Conservation (phyloP, 2,329 filamentous ascomycete genomes). For the Colletotrichum noveboracense region DNA sequence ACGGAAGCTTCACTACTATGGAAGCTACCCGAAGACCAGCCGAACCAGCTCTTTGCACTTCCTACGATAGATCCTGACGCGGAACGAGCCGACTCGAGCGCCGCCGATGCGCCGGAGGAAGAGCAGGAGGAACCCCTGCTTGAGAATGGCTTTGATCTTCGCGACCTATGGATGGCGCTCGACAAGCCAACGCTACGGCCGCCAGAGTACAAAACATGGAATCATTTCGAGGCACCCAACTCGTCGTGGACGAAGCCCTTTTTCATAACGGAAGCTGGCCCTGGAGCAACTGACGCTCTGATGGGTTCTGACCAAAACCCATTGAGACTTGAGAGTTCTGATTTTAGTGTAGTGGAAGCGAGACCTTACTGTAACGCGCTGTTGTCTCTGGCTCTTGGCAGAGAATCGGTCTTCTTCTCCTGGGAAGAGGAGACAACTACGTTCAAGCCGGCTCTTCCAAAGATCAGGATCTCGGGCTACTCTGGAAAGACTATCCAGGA, state of each 20-base stretch:
- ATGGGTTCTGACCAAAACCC: slow-evolving; percentile 48
- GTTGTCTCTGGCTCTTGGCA: slow-evolving; percentile 70
- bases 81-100: slow-evolving; percentile 23
- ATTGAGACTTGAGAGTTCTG: slow-evolving; percentile 39
- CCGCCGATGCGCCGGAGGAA: not conserved
- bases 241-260: slow-evolving; percentile 45
- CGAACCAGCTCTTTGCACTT: slow-evolving; percentile 49
- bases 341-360: slow-evolving; percentile 50
- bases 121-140: slow-evolving; percentile 25
- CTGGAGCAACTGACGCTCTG: slow-evolving; percentile 69
- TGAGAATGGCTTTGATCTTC: not conserved
- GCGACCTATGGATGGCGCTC: slow-evolving; percentile 54
- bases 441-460: slow-evolving; percentile 55
- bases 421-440: slow-evolving; percentile 58
- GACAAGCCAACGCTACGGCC: slow-evolving; percentile 33
- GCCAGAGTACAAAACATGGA: slow-evolving; percentile 69
- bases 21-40: slow-evolving; percentile 10
- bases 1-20: slow-evolving; percentile 14
- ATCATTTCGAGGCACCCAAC: slow-evolving; percentile 60
- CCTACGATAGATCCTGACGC: slow-evolving; percentile 25
- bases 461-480: slow-evolving; percentile 61
- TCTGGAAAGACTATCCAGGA: slow-evolving; percentile 54
- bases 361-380: slow-evolving; percentile 61
- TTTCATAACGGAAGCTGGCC: slow-evolving; percentile 73
- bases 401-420: slow-evolving; percentile 73